Evolutionary conservation across 225 moss, liverwort and hornwort genomes (phyloP).

Genomic region (Marchantia paleacea): DNA sequence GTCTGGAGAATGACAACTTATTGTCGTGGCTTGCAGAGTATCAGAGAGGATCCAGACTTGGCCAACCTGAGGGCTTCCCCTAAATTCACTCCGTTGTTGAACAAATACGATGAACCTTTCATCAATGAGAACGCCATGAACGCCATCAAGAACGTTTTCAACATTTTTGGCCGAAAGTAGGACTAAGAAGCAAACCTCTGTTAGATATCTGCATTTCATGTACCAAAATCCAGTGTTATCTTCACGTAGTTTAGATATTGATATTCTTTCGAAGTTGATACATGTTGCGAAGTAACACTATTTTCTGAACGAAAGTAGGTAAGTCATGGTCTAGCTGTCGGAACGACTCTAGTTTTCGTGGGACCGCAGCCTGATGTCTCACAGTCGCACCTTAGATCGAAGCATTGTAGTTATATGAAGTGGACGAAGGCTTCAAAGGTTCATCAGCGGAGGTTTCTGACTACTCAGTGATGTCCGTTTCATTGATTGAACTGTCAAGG

Average conservation of each 20-base stretch:
- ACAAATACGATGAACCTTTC: constrained; percentile 89
- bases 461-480: not conserved
- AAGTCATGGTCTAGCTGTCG: not conserved
- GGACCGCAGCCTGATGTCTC: not conserved
- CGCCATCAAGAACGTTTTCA: constrained; percentile 71
- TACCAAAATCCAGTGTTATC: not conserved
- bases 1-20: not conserved
- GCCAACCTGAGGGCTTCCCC: constrained; percentile 62
- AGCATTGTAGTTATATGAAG: not conserved
- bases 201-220: not conserved
- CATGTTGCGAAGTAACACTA: not conserved
- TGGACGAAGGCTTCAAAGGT: not conserved
- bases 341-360: not conserved
- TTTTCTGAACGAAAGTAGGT: not conserved
- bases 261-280: not conserved
- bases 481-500: not conserved
- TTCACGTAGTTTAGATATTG: not conserved
- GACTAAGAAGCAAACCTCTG: not conserved
- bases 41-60: constrained; percentile 80
- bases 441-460: not conserved
- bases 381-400: not conserved
- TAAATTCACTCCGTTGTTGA: constrained; percentile 57
- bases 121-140: constrained; percentile 88
- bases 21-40: constrained; percentile 29
- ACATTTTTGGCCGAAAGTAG: constrained; percentile 77